Evolutionary conservation across 352 stramenopile genomes (phyloP).

Genomic region (Ophiocytium majus): DNA sequence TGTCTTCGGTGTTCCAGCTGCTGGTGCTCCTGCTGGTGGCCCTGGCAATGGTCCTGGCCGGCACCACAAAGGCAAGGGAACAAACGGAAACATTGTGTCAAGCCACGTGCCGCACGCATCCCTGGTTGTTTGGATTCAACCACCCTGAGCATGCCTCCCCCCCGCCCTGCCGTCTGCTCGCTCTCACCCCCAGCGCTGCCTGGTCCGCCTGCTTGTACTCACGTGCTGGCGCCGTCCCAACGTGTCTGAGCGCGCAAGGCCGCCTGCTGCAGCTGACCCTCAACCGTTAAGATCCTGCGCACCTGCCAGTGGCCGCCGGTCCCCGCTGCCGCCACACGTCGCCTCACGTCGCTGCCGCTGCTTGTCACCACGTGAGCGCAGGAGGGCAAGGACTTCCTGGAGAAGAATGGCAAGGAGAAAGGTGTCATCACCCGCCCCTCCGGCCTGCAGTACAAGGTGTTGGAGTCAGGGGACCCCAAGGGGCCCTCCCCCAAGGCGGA

Average conservation of each 20-base stretch:
- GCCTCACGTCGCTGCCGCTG: neutral
- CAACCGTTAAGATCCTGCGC: too few species aligned
- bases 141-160: neutral
- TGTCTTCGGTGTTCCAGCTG: neutral
- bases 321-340: too few species aligned
- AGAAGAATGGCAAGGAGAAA: conserved; percentile 66
- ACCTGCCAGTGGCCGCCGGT: too few species aligned
- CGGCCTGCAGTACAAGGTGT: conserved; percentile 77
- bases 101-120: neutral
- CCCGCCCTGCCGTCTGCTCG: neutral
- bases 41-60: neutral
- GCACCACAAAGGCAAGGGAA: neutral
- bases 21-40: neutral
- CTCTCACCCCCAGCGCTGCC: neutral
- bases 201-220: neutral
- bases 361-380: conserved; percentile 26
- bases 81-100: neutral
- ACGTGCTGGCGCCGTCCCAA: too few species aligned
- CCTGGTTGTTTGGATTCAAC: neutral
- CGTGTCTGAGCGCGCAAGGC: too few species aligned
- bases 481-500: conserved; percentile 58
- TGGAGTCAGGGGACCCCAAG: conserved; percentile 59
- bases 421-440: conserved; percentile 67
- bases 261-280: too few species aligned
- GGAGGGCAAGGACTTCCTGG: conserved; percentile 67